Evolutionary conservation across 352 stramenopile species (phyloP).

Genomic region (Phytophthora aleatoria): DNA sequence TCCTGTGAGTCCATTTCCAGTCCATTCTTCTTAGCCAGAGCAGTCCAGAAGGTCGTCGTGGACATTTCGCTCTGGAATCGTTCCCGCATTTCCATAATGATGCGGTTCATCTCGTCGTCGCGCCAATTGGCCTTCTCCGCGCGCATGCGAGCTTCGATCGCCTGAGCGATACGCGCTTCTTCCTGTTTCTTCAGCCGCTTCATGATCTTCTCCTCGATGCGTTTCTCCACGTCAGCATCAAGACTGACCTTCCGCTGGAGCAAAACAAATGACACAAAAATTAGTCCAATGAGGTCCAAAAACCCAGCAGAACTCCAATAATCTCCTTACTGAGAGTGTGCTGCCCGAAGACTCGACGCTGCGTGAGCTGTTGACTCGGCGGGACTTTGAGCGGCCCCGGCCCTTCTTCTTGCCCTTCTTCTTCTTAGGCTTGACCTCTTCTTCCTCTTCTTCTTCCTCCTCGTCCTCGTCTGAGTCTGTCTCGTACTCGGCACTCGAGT

Average conservation of each 20-base stretch:
- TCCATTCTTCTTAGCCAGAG: conserved; percentile 72
- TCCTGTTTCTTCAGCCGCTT: conserved; percentile 88
- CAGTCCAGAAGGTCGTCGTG: conserved; percentile 60
- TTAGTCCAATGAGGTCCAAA: conserved; percentile 11
- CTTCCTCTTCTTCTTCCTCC: conserved; percentile 68
- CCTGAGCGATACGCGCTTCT: conserved; percentile 80
- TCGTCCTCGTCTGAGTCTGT: conserved; percentile 63
- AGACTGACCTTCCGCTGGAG: conserved; percentile 58
- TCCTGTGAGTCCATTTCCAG: conserved; percentile 44
- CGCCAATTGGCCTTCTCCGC: conserved; percentile 87
- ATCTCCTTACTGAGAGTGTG: conserved; percentile 34
- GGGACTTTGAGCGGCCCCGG: conserved; percentile 36
- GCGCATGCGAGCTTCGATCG: conserved; percentile 84
- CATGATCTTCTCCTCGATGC: conserved; percentile 90
- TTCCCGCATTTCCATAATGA: conserved; percentile 90
- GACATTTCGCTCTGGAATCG: conserved; percentile 86
- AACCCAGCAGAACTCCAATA: background rate
- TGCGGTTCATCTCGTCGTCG: conserved; percentile 90
- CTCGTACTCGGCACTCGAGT: conserved; percentile 57
- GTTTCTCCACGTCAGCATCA: conserved; percentile 80
- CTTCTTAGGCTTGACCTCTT: conserved; percentile 76
- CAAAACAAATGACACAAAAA: conserved; percentile 6
- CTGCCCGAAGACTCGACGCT: conserved; percentile 44
- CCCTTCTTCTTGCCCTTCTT: conserved; percentile 61
- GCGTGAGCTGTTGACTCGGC: conserved; percentile 53